Conservation (phyloP, 1,284 basidiomycete species). For the Sphagnurus paluster region DNA sequence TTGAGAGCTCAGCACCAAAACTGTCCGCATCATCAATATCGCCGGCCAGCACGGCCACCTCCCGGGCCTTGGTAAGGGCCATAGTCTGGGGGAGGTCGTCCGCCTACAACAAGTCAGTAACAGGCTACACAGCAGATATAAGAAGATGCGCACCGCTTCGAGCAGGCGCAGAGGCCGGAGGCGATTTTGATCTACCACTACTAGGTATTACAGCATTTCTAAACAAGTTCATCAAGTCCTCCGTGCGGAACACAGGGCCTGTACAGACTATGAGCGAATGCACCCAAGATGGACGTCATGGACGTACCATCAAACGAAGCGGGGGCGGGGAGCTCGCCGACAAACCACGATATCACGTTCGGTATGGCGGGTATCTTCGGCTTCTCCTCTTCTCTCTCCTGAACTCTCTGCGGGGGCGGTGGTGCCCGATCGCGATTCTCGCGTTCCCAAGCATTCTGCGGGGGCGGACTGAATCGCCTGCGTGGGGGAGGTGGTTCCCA, state of each 20-base stretch:
- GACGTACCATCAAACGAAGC: slow-evolving; percentile 74
- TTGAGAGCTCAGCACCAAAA: too few species aligned
- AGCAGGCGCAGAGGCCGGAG: slow-evolving; percentile 52
- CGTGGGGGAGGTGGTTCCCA: slow-evolving; percentile 40
- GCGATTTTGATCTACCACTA: slow-evolving; percentile 43
- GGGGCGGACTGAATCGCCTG: slow-evolving; percentile 44
- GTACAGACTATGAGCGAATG: slow-evolving; percentile 11
- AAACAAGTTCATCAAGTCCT: slow-evolving; percentile 83
- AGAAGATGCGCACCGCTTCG: slow-evolving; percentile 34
- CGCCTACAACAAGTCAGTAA: slow-evolving; percentile 32
- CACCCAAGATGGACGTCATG: background rate
- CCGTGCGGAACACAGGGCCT: slow-evolving; percentile 87
- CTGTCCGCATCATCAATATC: slow-evolving; percentile 20
- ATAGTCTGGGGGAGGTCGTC: slow-evolving; percentile 68
- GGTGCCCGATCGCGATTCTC: slow-evolving; percentile 27
- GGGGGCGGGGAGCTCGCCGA: slow-evolving; percentile 74
- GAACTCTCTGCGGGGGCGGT: slow-evolving; percentile 37
- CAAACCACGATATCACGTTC: slow-evolving; percentile 77
- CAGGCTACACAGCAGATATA: background rate
- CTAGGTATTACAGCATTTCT: slow-evolving; percentile 76
- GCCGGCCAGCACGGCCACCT: slow-evolving; percentile 26
- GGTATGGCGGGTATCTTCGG: slow-evolving; percentile 57
- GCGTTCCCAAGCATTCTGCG: slow-evolving; percentile 47
- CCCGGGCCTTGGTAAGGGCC: slow-evolving; percentile 68
- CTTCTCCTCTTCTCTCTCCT: slow-evolving; percentile 54